Percentiles rank a stretch among this genome's conserved stretches.
These are phyloP conservation scores for Pyropia yezoensis DNA, from an alignment of 23 red algal species.

Conservation along the genomic window DNA sequence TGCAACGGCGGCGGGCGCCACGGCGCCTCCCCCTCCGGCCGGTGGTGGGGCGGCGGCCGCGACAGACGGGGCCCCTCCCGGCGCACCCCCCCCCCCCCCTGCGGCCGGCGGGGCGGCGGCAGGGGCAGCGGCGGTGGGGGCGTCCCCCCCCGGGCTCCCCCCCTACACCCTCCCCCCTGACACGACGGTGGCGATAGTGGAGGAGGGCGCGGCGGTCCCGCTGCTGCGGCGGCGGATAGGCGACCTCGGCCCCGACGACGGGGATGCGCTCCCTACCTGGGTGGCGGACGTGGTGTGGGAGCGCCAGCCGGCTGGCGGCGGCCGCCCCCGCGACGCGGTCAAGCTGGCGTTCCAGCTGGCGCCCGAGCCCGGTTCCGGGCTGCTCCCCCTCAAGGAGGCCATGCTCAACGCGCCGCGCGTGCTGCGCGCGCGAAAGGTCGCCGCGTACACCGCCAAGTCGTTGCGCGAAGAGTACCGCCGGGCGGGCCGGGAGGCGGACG, in stretches of 20 bases:
- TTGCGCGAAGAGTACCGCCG: slow-evolving; percentile 28
- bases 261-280: slow-evolving; percentile 73
- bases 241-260: slow-evolving; percentile 52
- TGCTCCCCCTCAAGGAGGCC: slow-evolving; percentile 47
- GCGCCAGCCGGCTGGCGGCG: slow-evolving; percentile 1
- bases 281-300: slow-evolving; percentile 75
- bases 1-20: no score
- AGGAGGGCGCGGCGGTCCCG: slow-evolving; percentile 66
- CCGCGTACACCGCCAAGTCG: slow-evolving; percentile 63
- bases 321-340: slow-evolving; percentile 42
- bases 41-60: no score
- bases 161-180: slow-evolving; percentile 59
- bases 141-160: slow-evolving; percentile 16
- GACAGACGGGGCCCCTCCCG: no score
- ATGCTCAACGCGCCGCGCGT: slow-evolving; percentile 78
- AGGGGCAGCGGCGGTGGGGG: no score
- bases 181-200: slow-evolving; percentile 68
- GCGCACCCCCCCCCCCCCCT: no score
- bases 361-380: slow-evolving; percentile 47
- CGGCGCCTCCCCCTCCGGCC: no score
- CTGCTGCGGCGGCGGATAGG: slow-evolving; percentile 32
- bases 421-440: slow-evolving; percentile 71
- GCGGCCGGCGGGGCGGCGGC: no score
- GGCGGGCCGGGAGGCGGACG: slow-evolving; percentile 7
- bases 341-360: slow-evolving; percentile 78